Conservation (phyloP, 1,139 yeast species). For the Pichia sp. region DNA sequence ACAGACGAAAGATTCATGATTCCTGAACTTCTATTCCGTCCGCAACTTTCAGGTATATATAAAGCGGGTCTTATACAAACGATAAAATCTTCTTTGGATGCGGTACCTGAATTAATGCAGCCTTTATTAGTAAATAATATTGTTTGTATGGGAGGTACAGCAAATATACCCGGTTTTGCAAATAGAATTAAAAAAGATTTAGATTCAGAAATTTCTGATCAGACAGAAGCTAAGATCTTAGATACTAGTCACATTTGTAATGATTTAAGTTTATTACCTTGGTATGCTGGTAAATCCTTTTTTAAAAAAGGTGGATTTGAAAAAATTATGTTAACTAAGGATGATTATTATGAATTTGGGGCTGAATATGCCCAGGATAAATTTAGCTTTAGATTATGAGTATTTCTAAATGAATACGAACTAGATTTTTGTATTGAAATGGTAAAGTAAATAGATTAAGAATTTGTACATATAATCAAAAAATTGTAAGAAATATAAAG, state of each 20-base stretch:
- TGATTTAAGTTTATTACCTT: conserved; percentile 35
- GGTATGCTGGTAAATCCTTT: conserved; percentile 53
- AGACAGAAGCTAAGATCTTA: conserved; percentile 28
- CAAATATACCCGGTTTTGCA: conserved; percentile 62
- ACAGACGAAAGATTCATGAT: conserved; percentile 80
- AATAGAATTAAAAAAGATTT: conserved; percentile 55
- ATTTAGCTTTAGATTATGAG: conserved; percentile 49
- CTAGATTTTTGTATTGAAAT: no score
- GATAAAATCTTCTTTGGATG: conserved; percentile 60
- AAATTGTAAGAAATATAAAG: background rate
- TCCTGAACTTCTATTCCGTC: conserved; percentile 84
- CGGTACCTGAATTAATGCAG: conserved; percentile 67
- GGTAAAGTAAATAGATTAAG: no score
- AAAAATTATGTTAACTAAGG: conserved; percentile 57
- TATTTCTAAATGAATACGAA: background rate
- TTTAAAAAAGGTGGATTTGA: conserved; percentile 45
- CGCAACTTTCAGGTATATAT: conserved; percentile 72
- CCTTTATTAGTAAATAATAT: conserved; percentile 80
- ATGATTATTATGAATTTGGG: conserved; percentile 85
- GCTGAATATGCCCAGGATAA: conserved; percentile 71
- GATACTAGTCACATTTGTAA: conserved; percentile 13
- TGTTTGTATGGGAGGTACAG: conserved; percentile 75
- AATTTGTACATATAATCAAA: background rate
- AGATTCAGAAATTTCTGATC: conserved; percentile 59
- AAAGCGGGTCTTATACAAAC: conserved; percentile 71